These are phyloP conservation scores for Neurospora sp. DNA, from an alignment of 495 filamentous ascomycete species.

Conservation along the genomic window DNA sequence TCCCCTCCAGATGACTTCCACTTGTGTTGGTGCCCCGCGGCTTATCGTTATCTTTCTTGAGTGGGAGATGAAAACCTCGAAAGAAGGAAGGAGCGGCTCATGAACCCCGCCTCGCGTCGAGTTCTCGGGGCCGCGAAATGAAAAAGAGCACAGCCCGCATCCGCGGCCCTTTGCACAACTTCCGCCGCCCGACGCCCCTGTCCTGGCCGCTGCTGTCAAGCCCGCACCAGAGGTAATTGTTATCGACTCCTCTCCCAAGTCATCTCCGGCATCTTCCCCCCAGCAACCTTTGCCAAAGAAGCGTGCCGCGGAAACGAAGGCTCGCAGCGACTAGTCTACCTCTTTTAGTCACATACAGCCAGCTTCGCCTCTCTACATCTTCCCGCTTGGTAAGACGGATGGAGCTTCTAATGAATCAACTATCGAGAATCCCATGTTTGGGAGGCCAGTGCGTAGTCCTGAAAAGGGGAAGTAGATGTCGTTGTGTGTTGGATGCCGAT, in stretches of 20 bases:
- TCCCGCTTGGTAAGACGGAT: not conserved
- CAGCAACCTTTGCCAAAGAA: not conserved
- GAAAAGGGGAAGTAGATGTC: not conserved
- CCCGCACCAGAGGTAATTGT: not conserved
- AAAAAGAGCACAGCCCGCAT: no score
- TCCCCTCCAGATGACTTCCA: not conserved
- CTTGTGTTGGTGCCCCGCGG: not conserved
- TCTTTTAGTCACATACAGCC: not conserved
- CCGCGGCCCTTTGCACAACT: not conserved
- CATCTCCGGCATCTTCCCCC: not conserved
- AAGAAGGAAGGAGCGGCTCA: not conserved
- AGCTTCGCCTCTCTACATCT: not conserved
- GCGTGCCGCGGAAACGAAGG: not conserved
- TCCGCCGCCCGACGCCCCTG: not conserved
- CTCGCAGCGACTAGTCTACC: not conserved
- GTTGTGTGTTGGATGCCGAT: not conserved
- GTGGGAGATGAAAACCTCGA: not conserved
- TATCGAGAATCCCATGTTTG: not conserved
- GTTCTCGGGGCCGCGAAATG: no score
- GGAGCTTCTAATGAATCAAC: not conserved
- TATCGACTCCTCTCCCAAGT: not conserved
- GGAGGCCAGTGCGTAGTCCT: not conserved
- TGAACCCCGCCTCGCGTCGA: not conserved
- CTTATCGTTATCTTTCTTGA: not conserved
- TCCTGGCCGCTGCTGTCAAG: not conserved